Base-by-base conservation (phyloP, 257 asterid species). In the Coffea eugenioides region DNA sequence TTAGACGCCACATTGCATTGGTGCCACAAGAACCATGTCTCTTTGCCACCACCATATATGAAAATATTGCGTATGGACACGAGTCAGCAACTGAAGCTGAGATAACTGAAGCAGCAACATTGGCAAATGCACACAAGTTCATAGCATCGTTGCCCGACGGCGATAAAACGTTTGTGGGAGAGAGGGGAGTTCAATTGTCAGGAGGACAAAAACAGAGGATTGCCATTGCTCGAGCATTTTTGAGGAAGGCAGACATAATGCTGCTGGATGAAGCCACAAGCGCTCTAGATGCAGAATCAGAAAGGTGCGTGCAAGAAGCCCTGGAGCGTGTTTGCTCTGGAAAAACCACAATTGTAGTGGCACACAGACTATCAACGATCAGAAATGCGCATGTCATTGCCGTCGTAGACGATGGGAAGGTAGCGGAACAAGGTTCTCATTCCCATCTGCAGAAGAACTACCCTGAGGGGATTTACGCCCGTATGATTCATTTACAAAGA, bases 141-240 rank as follows among this genome's bases (percentile, higher is more conserved):
- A 78, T 90, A 18, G 85, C 90, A 11, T 83, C 88, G 9, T 77
- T 90, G 87, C 89, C 94, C 16, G 87, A 88, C 15, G 92, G 92
- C 18, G 88, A 90, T 75, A 85, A 85, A 21, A 90, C 94, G 21
- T 86, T 84, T 8, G 97, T 86, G 0, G 98, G 97, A 45, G 97
- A 94, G 79, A 83, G 98, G 43, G 98, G 98, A 21, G 87, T 86
- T 27, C 98, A 94, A 78, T 72, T 94, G 25, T 94, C 98, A 0
- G 95, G 98, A 36, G 98, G 98, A 21, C 97, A 94, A 81, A 94
- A 94, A 87, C 97, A 94, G 61, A 85, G 98, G 74, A 86, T 94
- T 2, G 98, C 96, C 5, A 85, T 94, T 0, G 98, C 97, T 6
- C 86, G 97, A 18, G 98, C 97, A 6, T 80, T 94, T 45, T 41